phyloP scores from a whole-genome alignment of 176 grass and related monocot genomes.

The Secale cereale region DNA sequence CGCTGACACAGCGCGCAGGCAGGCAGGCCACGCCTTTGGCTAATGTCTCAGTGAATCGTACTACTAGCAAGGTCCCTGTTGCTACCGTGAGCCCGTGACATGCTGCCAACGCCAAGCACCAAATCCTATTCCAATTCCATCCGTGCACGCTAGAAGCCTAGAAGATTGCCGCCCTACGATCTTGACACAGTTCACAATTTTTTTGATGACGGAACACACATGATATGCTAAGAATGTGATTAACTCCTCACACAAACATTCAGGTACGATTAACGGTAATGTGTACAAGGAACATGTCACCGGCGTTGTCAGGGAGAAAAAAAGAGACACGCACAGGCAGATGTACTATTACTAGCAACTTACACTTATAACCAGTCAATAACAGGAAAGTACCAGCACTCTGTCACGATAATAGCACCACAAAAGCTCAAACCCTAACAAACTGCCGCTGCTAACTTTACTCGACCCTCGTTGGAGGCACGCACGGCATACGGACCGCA shows the following conservation, averaged over 20 bases:
- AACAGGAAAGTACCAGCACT: constrained; percentile 23
- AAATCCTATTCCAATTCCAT: too few relatives aligned
- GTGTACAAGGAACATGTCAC: not conserved
- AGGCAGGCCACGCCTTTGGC: not conserved
- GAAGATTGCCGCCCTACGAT: not conserved
- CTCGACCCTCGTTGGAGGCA: not conserved
- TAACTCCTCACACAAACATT: not conserved
- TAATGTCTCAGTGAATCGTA: not conserved
- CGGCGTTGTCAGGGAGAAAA: constrained; percentile 2
- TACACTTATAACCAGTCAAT: constrained; percentile 28
- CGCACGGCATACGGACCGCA: not conserved
- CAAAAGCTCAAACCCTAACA: not conserved
- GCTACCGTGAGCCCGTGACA: not conserved
- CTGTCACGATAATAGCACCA: constrained; percentile 25
- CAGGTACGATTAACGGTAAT: not conserved
- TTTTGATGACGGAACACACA: not conserved
- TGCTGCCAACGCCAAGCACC: not conserved
- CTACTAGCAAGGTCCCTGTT: too few relatives aligned
- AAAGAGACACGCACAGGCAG: constrained; percentile 17
- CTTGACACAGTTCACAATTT: not conserved
- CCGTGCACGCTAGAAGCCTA: not conserved
- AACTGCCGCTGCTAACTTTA: not conserved
- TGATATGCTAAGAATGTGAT: not conserved
- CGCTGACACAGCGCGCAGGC: not conserved
- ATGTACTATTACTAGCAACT: constrained; percentile 16